phyloP scores from a whole-genome alignment of 2,329 filamentous ascomycete genomes.

The Metarhizium humberi region DNA sequence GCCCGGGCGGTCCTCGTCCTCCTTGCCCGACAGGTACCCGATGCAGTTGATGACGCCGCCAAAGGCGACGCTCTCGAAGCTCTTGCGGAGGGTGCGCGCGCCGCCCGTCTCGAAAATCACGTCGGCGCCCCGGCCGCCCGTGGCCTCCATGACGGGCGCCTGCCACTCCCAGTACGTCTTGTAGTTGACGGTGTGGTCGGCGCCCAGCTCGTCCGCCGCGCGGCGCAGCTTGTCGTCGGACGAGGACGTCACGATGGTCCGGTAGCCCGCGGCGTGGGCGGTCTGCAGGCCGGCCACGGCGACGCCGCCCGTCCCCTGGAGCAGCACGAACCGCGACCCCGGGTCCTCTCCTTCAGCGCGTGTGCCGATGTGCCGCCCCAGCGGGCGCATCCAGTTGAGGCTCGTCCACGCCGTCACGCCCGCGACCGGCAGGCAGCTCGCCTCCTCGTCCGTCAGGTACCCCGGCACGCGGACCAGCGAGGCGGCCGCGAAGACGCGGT shows the following conservation, averaged over 20 bases:
- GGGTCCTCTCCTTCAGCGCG: not conserved
- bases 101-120: constrained; percentile 48
- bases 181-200: constrained; percentile 45
- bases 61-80: constrained; percentile 42
- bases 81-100: constrained; percentile 39
- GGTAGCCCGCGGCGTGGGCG: constrained; percentile 40
- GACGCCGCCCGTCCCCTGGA: constrained; percentile 48
- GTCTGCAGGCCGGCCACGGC: constrained; percentile 42
- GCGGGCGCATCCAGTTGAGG: constrained; percentile 49
- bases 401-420: constrained; percentile 57
- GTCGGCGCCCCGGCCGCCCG: constrained; percentile 37
- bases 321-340: constrained; percentile 26
- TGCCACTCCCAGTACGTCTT: constrained; percentile 42
- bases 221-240: constrained; percentile 40
- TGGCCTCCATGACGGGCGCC: constrained; percentile 35
- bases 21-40: constrained; percentile 41
- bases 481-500: constrained; percentile 48
- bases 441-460: constrained; percentile 51
- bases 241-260: constrained; percentile 44
- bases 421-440: constrained; percentile 50
- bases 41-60: constrained; percentile 45
- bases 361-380: constrained; percentile 32
- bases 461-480: constrained; percentile 46
- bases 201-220: constrained; percentile 37
- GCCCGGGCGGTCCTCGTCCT: constrained; percentile 35